A percentile compares a stretch with the other conserved stretches of the same genome.
phyloP scores from a whole-genome alignment of 805 yeast species.

The Candida germanica region DNA sequence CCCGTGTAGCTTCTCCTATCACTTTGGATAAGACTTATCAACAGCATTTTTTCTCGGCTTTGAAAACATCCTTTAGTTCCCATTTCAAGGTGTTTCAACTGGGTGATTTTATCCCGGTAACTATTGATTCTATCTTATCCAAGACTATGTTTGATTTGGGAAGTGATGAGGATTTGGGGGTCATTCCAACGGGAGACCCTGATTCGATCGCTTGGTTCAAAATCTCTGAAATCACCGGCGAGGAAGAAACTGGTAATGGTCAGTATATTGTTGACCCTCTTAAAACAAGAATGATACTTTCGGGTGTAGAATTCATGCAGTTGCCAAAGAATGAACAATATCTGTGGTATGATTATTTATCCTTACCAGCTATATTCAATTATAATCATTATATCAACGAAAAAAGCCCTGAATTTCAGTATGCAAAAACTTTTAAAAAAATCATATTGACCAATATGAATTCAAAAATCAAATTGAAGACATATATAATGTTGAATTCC shows the following conservation, averaged over 20 bases:
- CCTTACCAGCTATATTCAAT: conserved; percentile 40
- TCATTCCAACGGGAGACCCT: conserved; percentile 58
- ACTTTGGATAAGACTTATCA: conserved; percentile 66
- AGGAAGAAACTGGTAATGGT: conserved; percentile 10
- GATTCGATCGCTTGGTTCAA: conserved; percentile 86
- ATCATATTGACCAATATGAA: conserved; percentile 53
- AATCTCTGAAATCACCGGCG: conserved; percentile 50
- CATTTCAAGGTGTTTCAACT: conserved; percentile 54
- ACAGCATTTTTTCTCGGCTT: conserved; percentile 54
- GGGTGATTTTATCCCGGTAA: conserved; percentile 75
- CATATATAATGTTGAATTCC: conserved; percentile 67
- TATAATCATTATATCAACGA: conserved; percentile 21
- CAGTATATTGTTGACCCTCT: conserved; percentile 65
- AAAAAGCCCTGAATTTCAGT: conserved; percentile 35
- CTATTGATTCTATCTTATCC: conserved; percentile 68
- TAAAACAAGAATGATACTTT: conserved; percentile 65
- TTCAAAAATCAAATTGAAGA: conserved; percentile 42
- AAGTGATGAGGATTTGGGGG: conserved; percentile 23
- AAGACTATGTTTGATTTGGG: conserved; percentile 46
- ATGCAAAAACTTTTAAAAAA: conserved; percentile 50
- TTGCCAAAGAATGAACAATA: conserved; percentile 33
- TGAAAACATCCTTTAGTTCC: conserved; percentile 60
- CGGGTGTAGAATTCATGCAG: conserved; percentile 50
- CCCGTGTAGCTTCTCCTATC: conserved; percentile 65
- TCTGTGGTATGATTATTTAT: conserved; percentile 48